A percentile compares a stretch with the other conserved stretches of the same genome.
phyloP scores from a whole-genome alignment of 441 rosid genomes.

The Erodium trifolium region DNA sequence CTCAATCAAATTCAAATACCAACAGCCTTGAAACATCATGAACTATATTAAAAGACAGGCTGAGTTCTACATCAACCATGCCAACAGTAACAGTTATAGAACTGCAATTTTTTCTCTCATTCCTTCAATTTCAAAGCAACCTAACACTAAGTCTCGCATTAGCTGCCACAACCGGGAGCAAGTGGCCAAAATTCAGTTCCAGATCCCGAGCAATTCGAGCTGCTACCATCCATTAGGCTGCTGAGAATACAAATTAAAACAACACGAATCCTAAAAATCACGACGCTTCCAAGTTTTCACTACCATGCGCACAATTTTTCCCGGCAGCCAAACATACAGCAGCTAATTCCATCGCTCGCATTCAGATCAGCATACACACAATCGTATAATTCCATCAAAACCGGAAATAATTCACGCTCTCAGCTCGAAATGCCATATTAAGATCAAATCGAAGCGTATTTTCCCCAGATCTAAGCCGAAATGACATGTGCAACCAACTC shows the following conservation, averaged over 20 bases:
- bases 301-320: background rate
- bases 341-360: constrained; percentile 14
- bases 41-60: background rate
- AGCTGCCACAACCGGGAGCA: background rate
- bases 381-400: constrained; percentile 10
- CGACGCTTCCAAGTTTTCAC: background rate
- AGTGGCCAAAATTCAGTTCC: constrained; percentile 5
- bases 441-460: constrained; percentile 31
- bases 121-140: constrained; percentile 8
- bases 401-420: background rate
- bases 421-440: constrained; percentile 4
- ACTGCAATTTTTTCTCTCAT: background rate
- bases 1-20: constrained; percentile 12
- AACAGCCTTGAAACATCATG: constrained; percentile 9
- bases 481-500: constrained; percentile 13
- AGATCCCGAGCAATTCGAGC: constrained; percentile 31
- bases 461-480: constrained; percentile 52
- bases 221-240: constrained; percentile 12
- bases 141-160: constrained; percentile 9
- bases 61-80: background rate
- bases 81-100: background rate
- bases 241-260: constrained; percentile 1
- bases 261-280: background rate
- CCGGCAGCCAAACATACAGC: constrained; percentile 9
- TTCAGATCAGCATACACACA: constrained; percentile 12